Conservation (phyloP, 208 protist genomes). For the Trypanosoma cruzi region DNA sequence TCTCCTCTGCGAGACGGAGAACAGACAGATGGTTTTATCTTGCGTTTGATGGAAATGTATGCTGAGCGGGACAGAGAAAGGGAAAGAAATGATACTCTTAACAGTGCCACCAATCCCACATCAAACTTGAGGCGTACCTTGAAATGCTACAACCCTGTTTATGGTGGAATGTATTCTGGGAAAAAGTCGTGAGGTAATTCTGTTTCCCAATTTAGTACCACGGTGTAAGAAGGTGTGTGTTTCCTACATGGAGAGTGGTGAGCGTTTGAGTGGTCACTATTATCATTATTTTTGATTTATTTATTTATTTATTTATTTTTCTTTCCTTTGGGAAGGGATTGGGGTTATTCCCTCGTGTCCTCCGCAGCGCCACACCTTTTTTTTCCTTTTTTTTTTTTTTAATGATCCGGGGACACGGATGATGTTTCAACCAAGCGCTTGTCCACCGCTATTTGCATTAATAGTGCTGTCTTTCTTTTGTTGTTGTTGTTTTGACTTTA, state of each 20-base stretch:
- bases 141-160: conserved; percentile 28
- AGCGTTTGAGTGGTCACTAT: no score
- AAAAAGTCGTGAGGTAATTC: conserved; percentile 11
- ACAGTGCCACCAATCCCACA: neutral
- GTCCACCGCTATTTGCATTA: no score
- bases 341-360: neutral
- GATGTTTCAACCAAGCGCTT: no score
- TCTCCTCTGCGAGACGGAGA: conserved; percentile 33
- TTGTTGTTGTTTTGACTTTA: conserved; percentile 13
- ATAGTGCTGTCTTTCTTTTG: no score
- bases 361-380: neutral
- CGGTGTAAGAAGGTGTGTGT: neutral
- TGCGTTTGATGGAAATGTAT: conserved; percentile 88
- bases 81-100: neutral
- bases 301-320: conserved; percentile 5
- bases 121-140: conserved; percentile 17
- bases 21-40: conserved; percentile 81
- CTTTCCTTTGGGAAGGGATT: neutral
- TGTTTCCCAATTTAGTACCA: neutral
- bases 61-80: conserved; percentile 36
- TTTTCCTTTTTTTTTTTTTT: no score
- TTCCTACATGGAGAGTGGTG: no score
- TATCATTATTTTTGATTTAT: conserved; percentile 3
- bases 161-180: conserved; percentile 9
- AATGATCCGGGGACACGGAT: no score